Percentiles rank a stretch among this genome's conserved stretches.
Evolutionary conservation across 2,329 filamentous ascomycete species (phyloP).

Genomic region (Paracorniculantispora psalliotae): DNA sequence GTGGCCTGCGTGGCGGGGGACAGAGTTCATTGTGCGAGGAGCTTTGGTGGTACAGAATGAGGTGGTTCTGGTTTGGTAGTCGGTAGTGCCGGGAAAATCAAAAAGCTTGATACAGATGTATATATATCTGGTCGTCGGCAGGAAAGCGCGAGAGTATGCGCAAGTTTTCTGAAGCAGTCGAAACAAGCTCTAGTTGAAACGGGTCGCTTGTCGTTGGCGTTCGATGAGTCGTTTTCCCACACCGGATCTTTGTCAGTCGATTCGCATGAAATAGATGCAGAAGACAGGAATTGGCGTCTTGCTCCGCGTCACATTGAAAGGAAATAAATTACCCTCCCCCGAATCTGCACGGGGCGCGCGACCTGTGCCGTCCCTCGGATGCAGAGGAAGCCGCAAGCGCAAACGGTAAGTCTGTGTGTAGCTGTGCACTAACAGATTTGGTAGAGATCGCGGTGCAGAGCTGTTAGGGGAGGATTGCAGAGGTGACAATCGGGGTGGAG

Average conservation of each 20-base stretch:
- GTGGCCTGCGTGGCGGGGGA: slow-evolving; percentile 7
- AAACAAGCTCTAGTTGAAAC: not conserved
- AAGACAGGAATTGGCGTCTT: no score
- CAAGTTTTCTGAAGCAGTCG: slow-evolving; percentile 1
- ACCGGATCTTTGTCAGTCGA: no score
- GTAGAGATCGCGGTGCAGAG: no score
- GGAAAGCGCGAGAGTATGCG: not conserved
- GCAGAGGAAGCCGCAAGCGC: slow-evolving; percentile 1
- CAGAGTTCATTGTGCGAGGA: not conserved
- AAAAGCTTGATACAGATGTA: no score
- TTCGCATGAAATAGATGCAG: no score
- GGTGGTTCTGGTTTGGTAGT: not conserved
- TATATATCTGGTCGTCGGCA: not conserved
- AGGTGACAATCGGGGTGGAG: no score
- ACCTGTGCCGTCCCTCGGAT: not conserved
- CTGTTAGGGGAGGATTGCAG: not conserved
- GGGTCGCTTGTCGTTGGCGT: no score
- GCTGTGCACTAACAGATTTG: no score
- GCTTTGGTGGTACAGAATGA: not conserved
- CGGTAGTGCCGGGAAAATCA: no score
- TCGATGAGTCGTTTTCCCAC: no score
- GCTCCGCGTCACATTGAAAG: no score
- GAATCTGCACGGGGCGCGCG: not conserved
- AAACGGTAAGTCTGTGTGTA: no score
- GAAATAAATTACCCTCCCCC: not conserved